A percentile compares a stretch with the other conserved stretches of the same genome.
These are phyloP conservation scores for Leishmania major DNA, from an alignment of 208 protist species.

Conservation along the genomic window DNA sequence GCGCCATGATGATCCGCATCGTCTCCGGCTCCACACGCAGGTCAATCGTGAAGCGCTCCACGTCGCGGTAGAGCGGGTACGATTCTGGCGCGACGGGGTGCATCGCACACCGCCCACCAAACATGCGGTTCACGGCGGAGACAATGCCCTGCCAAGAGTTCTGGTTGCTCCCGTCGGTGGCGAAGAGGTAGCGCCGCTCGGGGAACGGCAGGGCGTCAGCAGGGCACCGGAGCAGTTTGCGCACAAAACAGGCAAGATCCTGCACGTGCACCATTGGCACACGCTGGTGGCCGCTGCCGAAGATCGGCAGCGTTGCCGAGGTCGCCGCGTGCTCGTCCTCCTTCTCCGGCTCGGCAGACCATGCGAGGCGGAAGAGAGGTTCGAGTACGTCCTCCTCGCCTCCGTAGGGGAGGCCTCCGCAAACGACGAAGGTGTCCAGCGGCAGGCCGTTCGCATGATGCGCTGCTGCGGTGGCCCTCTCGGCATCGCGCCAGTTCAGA, in stretches of 20 bases:
- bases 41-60: constrained; percentile 90
- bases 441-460: constrained; percentile 78
- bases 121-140: constrained; percentile 72
- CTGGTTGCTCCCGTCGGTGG: constrained; percentile 69
- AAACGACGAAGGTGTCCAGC: constrained; percentile 91
- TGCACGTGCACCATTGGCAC: constrained; percentile 93
- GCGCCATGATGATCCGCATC: constrained; percentile 71
- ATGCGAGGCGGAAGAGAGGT: constrained; percentile 89
- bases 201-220: constrained; percentile 62
- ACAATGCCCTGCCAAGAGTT: constrained; percentile 77
- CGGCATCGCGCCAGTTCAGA: constrained; percentile 90
- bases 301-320: constrained; percentile 72
- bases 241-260: constrained; percentile 89
- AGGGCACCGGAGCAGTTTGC: constrained; percentile 62
- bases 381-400: constrained; percentile 88
- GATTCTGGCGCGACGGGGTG: constrained; percentile 53
- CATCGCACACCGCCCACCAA: constrained; percentile 58
- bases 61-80: constrained; percentile 74
- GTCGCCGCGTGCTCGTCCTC: background rate
- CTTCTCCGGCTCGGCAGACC: constrained; percentile 50
- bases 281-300: constrained; percentile 83
- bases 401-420: constrained; percentile 90
- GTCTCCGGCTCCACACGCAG: constrained; percentile 78
- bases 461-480: constrained; percentile 87
- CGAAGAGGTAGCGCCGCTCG: constrained; percentile 87